Percentiles rank a stretch among this genome's conserved stretches.
phyloP scores from a whole-genome alignment of 139 green algal species.

The Pleodorina starrii region DNA sequence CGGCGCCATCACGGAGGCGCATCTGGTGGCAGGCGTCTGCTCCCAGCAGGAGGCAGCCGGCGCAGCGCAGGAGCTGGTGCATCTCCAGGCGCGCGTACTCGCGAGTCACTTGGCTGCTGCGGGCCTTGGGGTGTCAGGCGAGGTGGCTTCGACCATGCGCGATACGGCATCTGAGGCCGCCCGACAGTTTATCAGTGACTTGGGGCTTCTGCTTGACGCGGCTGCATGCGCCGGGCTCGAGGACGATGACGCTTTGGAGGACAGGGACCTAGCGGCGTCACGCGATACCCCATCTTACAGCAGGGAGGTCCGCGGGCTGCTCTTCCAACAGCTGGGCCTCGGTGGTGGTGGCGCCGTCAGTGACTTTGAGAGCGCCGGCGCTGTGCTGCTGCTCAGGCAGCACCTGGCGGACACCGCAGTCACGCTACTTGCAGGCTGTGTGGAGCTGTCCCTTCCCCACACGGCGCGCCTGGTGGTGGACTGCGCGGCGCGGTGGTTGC shows the following conservation, averaged over 20 bases:
- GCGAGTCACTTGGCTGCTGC: no score
- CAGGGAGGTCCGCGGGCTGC: neutral
- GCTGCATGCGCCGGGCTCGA: neutral
- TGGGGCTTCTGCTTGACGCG: conserved; percentile 26
- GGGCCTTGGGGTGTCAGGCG: no score
- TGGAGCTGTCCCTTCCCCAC: neutral
- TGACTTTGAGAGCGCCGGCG: neutral
- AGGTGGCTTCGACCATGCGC: no score
- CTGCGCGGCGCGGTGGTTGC: neutral
- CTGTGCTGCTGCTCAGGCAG: neutral
- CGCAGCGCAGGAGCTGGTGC: no score
- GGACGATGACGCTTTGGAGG: neutral
- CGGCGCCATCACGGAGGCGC: no score
- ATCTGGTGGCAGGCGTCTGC: no score
- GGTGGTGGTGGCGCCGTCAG: neutral
- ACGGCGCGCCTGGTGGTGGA: neutral
- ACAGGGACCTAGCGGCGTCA: no score
- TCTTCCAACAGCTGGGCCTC: neutral
- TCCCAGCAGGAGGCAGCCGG: no score
- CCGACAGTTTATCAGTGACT: neutral
- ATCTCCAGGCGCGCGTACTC: no score
- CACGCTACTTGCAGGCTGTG: conserved; percentile 37
- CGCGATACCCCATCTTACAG: neutral
- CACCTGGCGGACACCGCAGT: conserved; percentile 2
- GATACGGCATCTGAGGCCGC: neutral